Evolutionary conservation across 192 early-diverging fungal species (phyloP).

Genomic region (Borealophlyctis nickersoniae): DNA sequence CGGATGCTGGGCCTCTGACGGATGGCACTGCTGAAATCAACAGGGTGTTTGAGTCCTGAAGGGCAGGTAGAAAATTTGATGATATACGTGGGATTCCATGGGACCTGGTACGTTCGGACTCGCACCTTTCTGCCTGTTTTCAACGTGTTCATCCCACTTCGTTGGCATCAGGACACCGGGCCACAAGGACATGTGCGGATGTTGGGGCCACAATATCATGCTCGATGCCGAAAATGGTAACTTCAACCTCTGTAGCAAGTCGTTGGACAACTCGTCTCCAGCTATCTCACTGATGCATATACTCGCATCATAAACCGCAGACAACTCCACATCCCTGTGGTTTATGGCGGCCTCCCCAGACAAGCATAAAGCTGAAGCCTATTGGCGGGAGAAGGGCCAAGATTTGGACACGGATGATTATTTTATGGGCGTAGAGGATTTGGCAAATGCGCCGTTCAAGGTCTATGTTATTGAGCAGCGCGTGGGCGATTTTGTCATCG

Average conservation of each 20-base stretch:
- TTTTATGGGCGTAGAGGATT: constrained; percentile 15
- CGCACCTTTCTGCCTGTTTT: background rate
- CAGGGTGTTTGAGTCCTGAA: too few species aligned
- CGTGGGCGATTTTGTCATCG: constrained; percentile 31
- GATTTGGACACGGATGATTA: constrained; percentile 20
- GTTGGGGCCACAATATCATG: constrained; percentile 37
- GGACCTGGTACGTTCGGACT: background rate
- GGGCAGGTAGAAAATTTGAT: constrained; percentile 25
- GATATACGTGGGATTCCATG: constrained; percentile 15
- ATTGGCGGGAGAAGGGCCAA: constrained; percentile 14
- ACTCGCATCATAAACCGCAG: background rate
- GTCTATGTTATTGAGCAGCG: constrained; percentile 32
- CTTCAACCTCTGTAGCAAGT: too few species aligned
- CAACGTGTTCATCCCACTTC: background rate
- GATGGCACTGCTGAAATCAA: too few species aligned
- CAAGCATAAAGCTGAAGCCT: constrained; percentile 4
- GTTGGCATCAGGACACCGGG: constrained; percentile 31
- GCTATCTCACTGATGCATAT: background rate
- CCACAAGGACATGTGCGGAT: constrained; percentile 36
- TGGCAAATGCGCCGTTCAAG: constrained; percentile 27
- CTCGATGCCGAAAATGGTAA: constrained; percentile 14
- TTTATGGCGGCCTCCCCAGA: constrained; percentile 15
- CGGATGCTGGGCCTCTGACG: constrained; percentile 7
- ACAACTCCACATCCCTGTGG: constrained; percentile 27
- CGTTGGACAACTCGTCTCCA: too few species aligned